Evolutionary conservation across 2,329 filamentous ascomycete species (phyloP), one percentile per base, ranked within the genome.

Genomic region (Tolypocladium cylindrosporum): DNA sequence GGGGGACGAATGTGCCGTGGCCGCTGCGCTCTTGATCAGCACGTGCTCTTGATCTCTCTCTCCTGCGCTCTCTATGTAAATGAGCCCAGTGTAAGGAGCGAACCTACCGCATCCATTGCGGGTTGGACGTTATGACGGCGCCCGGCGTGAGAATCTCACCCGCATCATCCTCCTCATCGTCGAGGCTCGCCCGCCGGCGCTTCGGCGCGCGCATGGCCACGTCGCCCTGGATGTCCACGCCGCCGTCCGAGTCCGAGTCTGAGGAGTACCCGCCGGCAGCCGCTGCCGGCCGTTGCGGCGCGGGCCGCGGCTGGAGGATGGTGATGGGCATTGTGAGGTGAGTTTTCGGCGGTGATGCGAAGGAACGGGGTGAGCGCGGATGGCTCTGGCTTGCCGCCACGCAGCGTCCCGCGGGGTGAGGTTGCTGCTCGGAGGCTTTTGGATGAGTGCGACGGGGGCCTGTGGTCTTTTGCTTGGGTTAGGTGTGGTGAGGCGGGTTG

Each of bases 61-160:
- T 4, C 16, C 5, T 6, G 16, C 14, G 19, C 27, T 31, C 5
- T 34, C 31, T 9, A 34, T 36, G 41, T 48, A 34, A 11, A 51
- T 45, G 27, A 45, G 48, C 39, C 14, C 37, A 24, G 50, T 39
- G 3, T 41, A 57, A 57, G 19, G 27, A 45, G 43, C 41, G 62
- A 19, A 37, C 76, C 56, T 74, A 85, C 83, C 85, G 85, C 93
- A 97, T 97, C 91, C 91, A 97, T 78, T 97, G 91, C n/a, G 91
- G 82, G 73, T 97, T 91, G 63, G 87, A 83, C 13, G 93, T 97
- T 65, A 97, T 90, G 60, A 88, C 76, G 70, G 95, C 89, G 67
- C 93, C 94, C 1, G 93, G 93, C 1, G 92, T 96, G 64, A 96
- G 87, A 64, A 97, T 88, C 41, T 80, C 75, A 66, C 74, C 66